Evolutionary conservation across 768 basidiomycete genomes (phyloP).

Genomic region (Mycena alexandri): DNA sequence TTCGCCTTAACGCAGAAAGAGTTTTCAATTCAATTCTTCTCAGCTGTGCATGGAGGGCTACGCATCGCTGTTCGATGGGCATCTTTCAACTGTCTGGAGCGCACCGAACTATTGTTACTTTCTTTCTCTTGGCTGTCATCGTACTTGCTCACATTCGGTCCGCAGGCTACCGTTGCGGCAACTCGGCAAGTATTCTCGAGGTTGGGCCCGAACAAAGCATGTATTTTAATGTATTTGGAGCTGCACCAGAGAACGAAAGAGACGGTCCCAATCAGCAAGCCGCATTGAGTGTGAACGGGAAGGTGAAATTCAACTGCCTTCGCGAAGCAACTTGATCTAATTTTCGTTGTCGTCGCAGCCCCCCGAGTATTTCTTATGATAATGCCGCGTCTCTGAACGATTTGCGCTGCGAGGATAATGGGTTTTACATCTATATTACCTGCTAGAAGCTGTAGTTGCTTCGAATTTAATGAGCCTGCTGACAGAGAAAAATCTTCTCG

Average conservation of each 20-base stretch:
- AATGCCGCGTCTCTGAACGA: neutral
- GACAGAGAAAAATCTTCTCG: neutral
- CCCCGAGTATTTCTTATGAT: constrained; percentile 82
- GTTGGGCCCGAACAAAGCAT: constrained; percentile 88
- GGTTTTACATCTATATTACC: constrained; percentile 16
- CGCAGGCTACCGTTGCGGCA: constrained; percentile 87
- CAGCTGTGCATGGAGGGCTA: constrained; percentile 99
- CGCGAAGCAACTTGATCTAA: constrained; percentile 33
- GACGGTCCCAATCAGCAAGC: constrained; percentile 86
- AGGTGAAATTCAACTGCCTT: constrained; percentile 57
- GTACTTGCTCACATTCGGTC: neutral
- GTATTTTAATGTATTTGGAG: constrained; percentile 98
- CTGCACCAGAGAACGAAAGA: constrained; percentile 96
- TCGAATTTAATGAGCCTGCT: constrained; percentile 19
- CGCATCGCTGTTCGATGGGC: constrained; percentile 93
- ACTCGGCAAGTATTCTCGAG: constrained; percentile 95
- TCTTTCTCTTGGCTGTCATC: constrained; percentile 49
- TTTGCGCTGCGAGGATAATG: constrained; percentile 23
- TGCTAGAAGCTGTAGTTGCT: constrained; percentile 2
- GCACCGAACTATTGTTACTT: constrained; percentile 96
- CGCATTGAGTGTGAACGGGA: constrained; percentile 75
- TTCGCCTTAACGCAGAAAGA: too few species aligned
- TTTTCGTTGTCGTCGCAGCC: constrained; percentile 58
- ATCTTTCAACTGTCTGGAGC: constrained; percentile 97
- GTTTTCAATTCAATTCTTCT: too few species aligned